phyloP scores from a whole-genome alignment of 352 stramenopile species.

The Globisporangium takayamanum region DNA sequence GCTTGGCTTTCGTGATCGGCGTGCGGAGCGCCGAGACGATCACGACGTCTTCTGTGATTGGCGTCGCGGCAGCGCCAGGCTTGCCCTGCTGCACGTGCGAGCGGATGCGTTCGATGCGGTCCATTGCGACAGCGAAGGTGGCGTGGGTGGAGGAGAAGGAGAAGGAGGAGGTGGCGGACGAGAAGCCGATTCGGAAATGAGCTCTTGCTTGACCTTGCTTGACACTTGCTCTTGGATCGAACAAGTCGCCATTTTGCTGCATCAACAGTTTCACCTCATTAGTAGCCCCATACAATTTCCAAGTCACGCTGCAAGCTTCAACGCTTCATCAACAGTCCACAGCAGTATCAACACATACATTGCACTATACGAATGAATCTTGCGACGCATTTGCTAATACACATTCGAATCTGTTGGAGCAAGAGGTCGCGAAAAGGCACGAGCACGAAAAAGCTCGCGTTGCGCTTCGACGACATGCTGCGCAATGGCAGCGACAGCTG shows the following conservation, averaged over 20 bases:
- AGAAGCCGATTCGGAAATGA: background rate
- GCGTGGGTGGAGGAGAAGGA: background rate
- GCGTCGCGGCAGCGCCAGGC: conserved; percentile 10
- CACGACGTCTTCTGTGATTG: conserved; percentile 72
- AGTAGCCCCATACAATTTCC: background rate
- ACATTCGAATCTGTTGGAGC: too few relatives aligned
- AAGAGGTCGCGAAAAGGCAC: background rate
- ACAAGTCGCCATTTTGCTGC: background rate
- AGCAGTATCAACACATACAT: too few relatives aligned
- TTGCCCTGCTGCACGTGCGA: conserved; percentile 45
- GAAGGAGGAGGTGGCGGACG: background rate
- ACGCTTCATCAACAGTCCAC: too few relatives aligned
- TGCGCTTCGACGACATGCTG: background rate
- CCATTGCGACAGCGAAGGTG: conserved; percentile 29
- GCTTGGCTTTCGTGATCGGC: conserved; percentile 81
- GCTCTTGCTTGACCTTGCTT: background rate
- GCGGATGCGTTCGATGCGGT: conserved; percentile 71
- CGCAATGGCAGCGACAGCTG: background rate
- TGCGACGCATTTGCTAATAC: too few relatives aligned
- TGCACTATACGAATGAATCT: too few relatives aligned
- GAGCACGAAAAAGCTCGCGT: background rate
- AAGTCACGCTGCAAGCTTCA: background rate
- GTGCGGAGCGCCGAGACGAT: conserved; percentile 82
- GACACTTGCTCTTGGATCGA: background rate
- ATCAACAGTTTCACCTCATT: background rate